These are phyloP conservation scores for Teunomyces barrocoloradensis DNA, from an alignment of 805 yeast species.

Conservation along the genomic window DNA sequence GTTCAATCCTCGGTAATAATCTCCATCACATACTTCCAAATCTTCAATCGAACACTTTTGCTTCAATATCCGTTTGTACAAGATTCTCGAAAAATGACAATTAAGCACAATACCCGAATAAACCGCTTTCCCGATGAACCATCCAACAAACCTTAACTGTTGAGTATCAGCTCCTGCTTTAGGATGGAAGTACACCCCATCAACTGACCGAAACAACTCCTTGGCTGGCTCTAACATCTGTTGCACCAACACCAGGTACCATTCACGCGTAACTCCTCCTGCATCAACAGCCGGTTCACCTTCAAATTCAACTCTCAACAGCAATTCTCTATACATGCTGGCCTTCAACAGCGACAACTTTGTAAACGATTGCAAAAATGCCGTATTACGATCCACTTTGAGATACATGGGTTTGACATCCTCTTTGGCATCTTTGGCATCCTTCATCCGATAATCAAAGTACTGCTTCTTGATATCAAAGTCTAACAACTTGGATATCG, in stretches of 20 bases:
- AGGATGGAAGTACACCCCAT: conserved; percentile 92
- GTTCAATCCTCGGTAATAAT: conserved; percentile 82
- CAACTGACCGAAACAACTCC: conserved; percentile 84
- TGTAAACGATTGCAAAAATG: conserved; percentile 85
- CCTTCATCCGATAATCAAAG: conserved; percentile 51
- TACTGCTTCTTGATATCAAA: conserved; percentile 90
- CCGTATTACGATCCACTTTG: conserved; percentile 80
- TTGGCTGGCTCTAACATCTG: conserved; percentile 96
- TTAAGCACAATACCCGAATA: conserved; percentile 82
- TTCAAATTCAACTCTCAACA: conserved; percentile 73
- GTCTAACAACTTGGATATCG: conserved; percentile 84
- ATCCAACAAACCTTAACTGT: conserved; percentile 88
- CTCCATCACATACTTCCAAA: conserved; percentile 89
- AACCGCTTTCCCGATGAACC: conserved; percentile 91
- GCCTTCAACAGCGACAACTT: conserved; percentile 73
- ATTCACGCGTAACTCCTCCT: conserved; percentile 96
- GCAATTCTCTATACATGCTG: conserved; percentile 68
- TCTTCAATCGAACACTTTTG: conserved; percentile 81
- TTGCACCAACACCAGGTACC: conserved; percentile 91
- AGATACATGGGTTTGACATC: conserved; percentile 61
- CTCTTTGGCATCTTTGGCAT: conserved; percentile 44
- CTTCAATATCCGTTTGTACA: conserved; percentile 81
- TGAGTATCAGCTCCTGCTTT: conserved; percentile 92
- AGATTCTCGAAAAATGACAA: conserved; percentile 93
- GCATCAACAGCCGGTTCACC: conserved; percentile 98